Base-by-base conservation (phyloP, 2,329 filamentous ascomycete genomes). In the Xylogone sp. region DNA sequence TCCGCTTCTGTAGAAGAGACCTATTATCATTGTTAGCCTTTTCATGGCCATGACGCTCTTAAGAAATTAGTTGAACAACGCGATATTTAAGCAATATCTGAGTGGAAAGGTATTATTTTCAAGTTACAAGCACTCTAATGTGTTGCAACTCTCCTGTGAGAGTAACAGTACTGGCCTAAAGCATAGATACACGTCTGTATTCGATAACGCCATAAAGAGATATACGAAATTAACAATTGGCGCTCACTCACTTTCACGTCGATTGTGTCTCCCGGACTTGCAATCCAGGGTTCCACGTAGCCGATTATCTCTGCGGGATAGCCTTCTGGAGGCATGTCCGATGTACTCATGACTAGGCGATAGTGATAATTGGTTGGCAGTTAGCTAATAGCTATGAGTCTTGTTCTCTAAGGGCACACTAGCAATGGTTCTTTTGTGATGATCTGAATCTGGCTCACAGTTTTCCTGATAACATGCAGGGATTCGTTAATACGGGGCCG, bases 251-350 rank as follows among this genome's bases (percentile, higher is more conserved):
- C 58, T 49, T 61, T 59, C 43, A 61, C 51, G 24, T 53, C 56
- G 29, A 61, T 51, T 12, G 18, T 20, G 21, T 59, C 53, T 19
- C 57, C 58, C 3, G 58, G 57, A 18, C 57, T 59, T 19, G 52
- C 55, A 48, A 61, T 56, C 52, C 56, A 56, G 16, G 57, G 57
- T 24, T 61, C 48, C n/a, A 46, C 56, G 46, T 61, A 61, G 18
- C 58, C 58, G 3, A 61, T 54, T 21, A 61, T 59, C 42, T 59
- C 45, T 31, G 5, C 19, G 21, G 21, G 21, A 12, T 46, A 27
- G 7, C 9, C 45, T 27, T 19, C 10, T 4, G 45, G 21, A 46
- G 18, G 18, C 20, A 21, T 21, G 18, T 45, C 21, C 10, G 43
- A 45, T 31, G 27, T 31, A 31, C 8, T 13, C 27, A 31, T 31